Evolutionary conservation across 2,329 filamentous ascomycete species (phyloP), one percentile per base, ranked within the genome.

Genomic region (Dactylellina leptospora): DNA sequence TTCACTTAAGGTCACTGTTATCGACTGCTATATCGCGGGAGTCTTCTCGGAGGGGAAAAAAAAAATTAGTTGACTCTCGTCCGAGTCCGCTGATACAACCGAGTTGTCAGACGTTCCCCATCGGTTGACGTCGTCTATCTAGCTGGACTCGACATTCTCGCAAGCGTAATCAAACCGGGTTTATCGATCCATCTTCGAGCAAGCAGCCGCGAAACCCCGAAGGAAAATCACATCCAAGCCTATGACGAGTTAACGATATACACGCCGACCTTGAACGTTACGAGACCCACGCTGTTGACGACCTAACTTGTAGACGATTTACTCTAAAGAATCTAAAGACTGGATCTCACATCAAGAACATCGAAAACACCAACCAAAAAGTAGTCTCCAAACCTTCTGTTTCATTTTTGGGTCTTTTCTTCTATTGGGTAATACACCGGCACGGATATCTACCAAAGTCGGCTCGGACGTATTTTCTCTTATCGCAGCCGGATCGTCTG

Each of bases 281-380:
- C 66, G 66, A 71, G 66, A 71, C 66, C 64, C 66, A 71, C 66
- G 66, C 66, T 63, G 66, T 71, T 71, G 66, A 71, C 66, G 66
- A 71, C 66, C 66, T 70, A 48, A 70, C 64, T 63, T 62, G 56
- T 71, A 71, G 66, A 71, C 66, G 66, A 61, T 71, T 58, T 71
- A 58, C 44, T 58, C 58, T 23, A 59, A 71, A 71, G 58, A 63
- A 62, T 63, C 58, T 59, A 63, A 62, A 59, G 51, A 56, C 66
- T 40, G 66, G 66, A 62, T 71, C 66, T 71, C 64, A 62, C 36
- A 25, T 53, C 30, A n/a, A n/a, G n/a, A n/a, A n/a, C n/a, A 18
- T 25, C 42, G 13, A 47, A 53, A 50, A 23, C 27, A 59, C 25
- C 25, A 23, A 38, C 27, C 13, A 40, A 25, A 27, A 42, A 56